A percentile compares a stretch with the other conserved stretches of the same genome.
Evolutionary conservation across 2,329 filamentous ascomycete genomes (phyloP).

Genomic region (Trichoderma brevicompactum): DNA sequence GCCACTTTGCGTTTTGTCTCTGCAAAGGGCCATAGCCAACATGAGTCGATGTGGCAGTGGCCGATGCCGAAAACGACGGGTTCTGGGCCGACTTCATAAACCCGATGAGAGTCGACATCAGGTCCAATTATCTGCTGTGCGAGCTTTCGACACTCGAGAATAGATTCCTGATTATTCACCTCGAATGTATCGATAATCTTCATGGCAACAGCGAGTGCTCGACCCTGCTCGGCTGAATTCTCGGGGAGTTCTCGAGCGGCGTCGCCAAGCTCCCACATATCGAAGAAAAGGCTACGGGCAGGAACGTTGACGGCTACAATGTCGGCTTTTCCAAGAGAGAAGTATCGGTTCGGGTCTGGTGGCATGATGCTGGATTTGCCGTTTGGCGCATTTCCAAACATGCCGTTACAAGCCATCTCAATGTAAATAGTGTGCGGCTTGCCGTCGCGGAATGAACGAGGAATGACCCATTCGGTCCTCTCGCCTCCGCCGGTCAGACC

Average conservation of each 20-base stretch:
- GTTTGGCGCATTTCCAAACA: conserved; percentile 91
- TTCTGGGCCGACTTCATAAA: conserved; percentile 77
- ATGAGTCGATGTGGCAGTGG: conserved; percentile 97
- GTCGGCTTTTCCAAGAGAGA: conserved; percentile 73
- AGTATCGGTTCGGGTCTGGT: conserved; percentile 83
- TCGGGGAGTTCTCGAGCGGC: conserved; percentile 88
- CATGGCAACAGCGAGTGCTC: conserved; percentile 81
- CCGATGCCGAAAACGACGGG: conserved; percentile 87
- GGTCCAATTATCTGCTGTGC: conserved; percentile 82
- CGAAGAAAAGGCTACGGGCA: conserved; percentile 81
- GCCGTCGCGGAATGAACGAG: conserved; percentile 78
- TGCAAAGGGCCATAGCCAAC: conserved; percentile 98
- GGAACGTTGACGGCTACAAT: conserved; percentile 89
- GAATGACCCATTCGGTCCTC: conserved; percentile 88
- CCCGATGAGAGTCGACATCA: conserved; percentile 77
- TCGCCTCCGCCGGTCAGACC: conserved; percentile 90
- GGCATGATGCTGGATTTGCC: conserved; percentile 83
- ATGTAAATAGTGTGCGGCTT: conserved; percentile 90
- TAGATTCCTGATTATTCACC: conserved; percentile 75
- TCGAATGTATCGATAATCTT: conserved; percentile 90
- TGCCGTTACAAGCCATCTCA: conserved; percentile 98
- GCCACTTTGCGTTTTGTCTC: conserved; percentile 97
- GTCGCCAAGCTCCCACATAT: conserved; percentile 96
- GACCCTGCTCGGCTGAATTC: conserved; percentile 86
- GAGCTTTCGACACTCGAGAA: conserved; percentile 79